A percentile compares a stretch with the other conserved stretches of the same genome.
Conservation (phyloP, 495 filamentous ascomycete genomes). For the Trichoderma parareesei region DNA sequence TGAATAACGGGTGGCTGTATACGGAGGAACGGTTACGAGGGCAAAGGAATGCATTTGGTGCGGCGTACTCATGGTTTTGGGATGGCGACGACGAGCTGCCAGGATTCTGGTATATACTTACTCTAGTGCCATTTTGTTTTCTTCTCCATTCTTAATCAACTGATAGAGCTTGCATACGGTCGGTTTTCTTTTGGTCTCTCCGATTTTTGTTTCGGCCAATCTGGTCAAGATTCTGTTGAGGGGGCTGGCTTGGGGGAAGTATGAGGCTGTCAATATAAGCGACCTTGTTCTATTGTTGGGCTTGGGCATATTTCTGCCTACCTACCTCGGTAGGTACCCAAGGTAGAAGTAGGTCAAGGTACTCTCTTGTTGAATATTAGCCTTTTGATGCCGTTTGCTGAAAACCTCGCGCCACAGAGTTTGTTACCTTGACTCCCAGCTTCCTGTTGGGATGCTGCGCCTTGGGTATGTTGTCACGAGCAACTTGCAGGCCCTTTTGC, state of each 20-base stretch:
- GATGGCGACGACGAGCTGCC: not conserved
- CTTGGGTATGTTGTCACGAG: too few relatives aligned
- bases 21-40: not conserved
- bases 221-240: too few relatives aligned
- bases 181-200: not conserved
- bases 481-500: too few relatives aligned
- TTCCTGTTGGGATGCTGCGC: too few relatives aligned
- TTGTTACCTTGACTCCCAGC: too few relatives aligned
- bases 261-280: too few relatives aligned
- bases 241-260: too few relatives aligned
- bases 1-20: not conserved
- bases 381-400: too few relatives aligned
- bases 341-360: too few relatives aligned
- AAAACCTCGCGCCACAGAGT: too few relatives aligned
- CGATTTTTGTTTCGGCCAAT: not conserved
- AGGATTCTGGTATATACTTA: conserved; percentile 5
- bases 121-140: not conserved
- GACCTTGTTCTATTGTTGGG: too few relatives aligned
- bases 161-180: not conserved
- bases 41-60: not conserved
- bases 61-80: not conserved
- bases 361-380: too few relatives aligned
- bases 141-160: not conserved
- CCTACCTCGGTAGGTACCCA: not conserved
- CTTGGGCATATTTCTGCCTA: not conserved